A percentile compares a stretch with the other conserved stretches of the same genome.
phyloP scores from a whole-genome alignment of 257 asterid genomes.

The Thymus mandschuricus region DNA sequence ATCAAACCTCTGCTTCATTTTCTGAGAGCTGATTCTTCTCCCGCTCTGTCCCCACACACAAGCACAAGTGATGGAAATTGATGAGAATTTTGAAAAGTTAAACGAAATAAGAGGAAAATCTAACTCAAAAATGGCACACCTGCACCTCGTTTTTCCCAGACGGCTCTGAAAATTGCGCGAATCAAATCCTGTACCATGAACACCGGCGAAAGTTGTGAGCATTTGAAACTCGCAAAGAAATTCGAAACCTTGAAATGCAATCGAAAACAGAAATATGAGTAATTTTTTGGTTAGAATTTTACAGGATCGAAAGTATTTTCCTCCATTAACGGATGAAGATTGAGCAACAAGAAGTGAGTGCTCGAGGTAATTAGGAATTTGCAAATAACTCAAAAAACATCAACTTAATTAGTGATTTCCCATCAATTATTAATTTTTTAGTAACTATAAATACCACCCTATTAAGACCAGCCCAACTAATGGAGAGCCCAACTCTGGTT shows the following conservation, averaged over 20 bases:
- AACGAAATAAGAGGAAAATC: not conserved
- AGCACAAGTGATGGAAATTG: not conserved
- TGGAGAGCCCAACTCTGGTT: too few relatives aligned
- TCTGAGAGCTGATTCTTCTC: slow-evolving; percentile 70
- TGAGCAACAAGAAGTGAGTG: not conserved
- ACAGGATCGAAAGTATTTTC: slow-evolving; percentile 69
- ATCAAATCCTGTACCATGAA: slow-evolving; percentile 65
- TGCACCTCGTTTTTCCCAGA: slow-evolving; percentile 81
- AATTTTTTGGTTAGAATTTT: slow-evolving; percentile 9
- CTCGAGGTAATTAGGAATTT: not conserved
- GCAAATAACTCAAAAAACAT: not conserved
- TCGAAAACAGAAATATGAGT: slow-evolving; percentile 3
- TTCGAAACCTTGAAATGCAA: not conserved
- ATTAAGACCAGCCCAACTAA: too few relatives aligned
- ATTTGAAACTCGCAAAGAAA: slow-evolving; percentile 2
- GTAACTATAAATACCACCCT: not conserved
- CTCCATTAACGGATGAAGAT: slow-evolving; percentile 46
- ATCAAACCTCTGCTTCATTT: slow-evolving; percentile 54
- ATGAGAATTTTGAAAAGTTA: not conserved
- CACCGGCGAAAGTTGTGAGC: slow-evolving; percentile 18
- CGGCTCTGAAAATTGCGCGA: slow-evolving; percentile 73
- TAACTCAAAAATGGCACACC: slow-evolving; percentile 39
- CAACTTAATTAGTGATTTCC: too few relatives aligned
- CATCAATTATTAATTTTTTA: not conserved
- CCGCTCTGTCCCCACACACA: slow-evolving; percentile 54